Evolutionary conservation across 2,329 filamentous ascomycete genomes (phyloP).

Genomic region (Neonectria punicea): DNA sequence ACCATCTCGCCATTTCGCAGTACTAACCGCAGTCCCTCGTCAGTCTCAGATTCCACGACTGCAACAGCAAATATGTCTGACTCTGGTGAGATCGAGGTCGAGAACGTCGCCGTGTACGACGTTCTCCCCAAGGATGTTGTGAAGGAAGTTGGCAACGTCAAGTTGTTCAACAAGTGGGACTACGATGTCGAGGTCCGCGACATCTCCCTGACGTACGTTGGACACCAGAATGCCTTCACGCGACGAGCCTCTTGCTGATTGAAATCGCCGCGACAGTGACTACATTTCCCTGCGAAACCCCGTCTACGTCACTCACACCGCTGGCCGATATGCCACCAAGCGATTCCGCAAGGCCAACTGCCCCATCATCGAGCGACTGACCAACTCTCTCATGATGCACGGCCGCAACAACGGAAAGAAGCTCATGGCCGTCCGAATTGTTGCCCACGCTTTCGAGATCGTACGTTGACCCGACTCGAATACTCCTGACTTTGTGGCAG

Average conservation of each 20-base stretch:
- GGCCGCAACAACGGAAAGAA: conserved; percentile 99
- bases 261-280: conserved; percentile 71
- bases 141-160: conserved; percentile 89
- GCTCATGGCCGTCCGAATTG: conserved; percentile 99
- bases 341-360: conserved; percentile 99
- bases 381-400: conserved; percentile 99
- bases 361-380: conserved; percentile 99
- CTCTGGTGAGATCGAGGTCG: conserved; percentile 92
- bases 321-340: conserved; percentile 98
- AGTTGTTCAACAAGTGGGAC: conserved; percentile 97
- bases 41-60: conserved; percentile 52
- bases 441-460: conserved; percentile 99
- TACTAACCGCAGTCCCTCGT: conserved; percentile 52
- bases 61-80: conserved; percentile 84
- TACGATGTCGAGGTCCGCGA: conserved; percentile 99
- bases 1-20: conserved; percentile 51
- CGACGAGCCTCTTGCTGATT: conserved; percentile 46
- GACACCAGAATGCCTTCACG: conserved; percentile 25
- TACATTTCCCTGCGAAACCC: conserved; percentile 99
- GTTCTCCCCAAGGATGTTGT: conserved; percentile 94
- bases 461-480: conserved; percentile 67
- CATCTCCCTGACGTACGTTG: conserved; percentile 95
- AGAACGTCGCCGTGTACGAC: conserved; percentile 77
- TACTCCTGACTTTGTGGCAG: conserved; percentile 10
- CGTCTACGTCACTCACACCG: conserved; percentile 99